These are phyloP conservation scores for Pyrenophora tritici-repentis DNA, from an alignment of 2,329 filamentous ascomycete genomes.

Conservation along the genomic window DNA sequence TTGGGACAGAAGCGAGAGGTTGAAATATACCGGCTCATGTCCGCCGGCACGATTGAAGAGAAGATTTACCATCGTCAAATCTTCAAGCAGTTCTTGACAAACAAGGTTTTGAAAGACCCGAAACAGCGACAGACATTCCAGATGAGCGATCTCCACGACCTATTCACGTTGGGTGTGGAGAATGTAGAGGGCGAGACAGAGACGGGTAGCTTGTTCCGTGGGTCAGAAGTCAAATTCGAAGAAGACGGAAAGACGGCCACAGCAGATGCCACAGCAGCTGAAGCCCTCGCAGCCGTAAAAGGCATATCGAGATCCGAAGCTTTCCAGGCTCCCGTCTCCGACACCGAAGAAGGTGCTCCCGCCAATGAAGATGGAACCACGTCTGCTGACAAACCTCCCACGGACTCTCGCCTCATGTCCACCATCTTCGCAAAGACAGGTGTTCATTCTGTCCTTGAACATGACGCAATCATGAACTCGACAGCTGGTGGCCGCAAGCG, in stretches of 20 bases:
- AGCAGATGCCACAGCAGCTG: conserved; percentile 30
- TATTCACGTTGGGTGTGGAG: conserved; percentile 78
- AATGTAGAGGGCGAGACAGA: conserved; percentile 71
- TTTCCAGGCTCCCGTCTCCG: conserved; percentile 42
- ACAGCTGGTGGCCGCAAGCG: conserved; percentile 58
- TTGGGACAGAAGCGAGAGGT: conserved; percentile 94
- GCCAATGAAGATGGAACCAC: conserved; percentile 17
- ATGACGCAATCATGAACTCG: conserved; percentile 77
- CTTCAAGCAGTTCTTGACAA: conserved; percentile 96
- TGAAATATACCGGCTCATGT: conserved; percentile 97
- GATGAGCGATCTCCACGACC: conserved; percentile 84
- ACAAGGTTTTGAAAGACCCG: conserved; percentile 92
- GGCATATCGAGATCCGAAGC: conserved; percentile 53
- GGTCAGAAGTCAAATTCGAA: conserved; percentile 74
- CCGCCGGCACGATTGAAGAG: conserved; percentile 95
- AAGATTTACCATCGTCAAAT: conserved; percentile 99
- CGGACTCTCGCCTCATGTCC: conserved; percentile 74
- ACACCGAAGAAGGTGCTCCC: conserved; percentile 30
- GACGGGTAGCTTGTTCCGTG: conserved; percentile 83
- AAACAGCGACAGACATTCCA: conserved; percentile 93
- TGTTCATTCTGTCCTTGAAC: conserved; percentile 89
- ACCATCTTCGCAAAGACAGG: conserved; percentile 85
- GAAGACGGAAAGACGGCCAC: conserved; percentile 28
- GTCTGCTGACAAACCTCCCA: conserved; percentile 15
- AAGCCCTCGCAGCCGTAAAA: conserved; percentile 43